Base-by-base conservation (phyloP, 2,329 filamentous ascomycete genomes). In the Trichothecium sympodiale region DNA sequence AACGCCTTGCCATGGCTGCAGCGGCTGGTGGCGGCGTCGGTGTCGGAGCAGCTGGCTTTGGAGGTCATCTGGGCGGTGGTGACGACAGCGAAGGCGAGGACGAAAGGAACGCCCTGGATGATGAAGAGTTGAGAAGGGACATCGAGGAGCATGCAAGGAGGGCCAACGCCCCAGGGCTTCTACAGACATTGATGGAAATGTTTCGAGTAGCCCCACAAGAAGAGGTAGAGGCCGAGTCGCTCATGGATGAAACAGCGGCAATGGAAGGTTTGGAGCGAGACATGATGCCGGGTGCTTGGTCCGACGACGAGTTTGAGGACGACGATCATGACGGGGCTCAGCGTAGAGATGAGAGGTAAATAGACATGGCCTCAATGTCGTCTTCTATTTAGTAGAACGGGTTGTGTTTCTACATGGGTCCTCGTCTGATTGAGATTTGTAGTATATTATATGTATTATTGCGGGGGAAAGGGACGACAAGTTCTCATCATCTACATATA, bases 281-380 rank as follows among this genome's bases (percentile, higher is more conserved):
- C 25, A 10, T 17, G 7, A 29, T 53, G 9, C 57, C 57, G 10
- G 57, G 57, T 23, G 51, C 53, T 23, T 60, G 57, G 57, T 57
- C 57, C 13, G 49, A 47, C n/a, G 52, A 51, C 17, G 38, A 47
- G 9, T 38, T 30, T 23, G 41, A 37, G n/a, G 37, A 25, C 10
- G 20, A 25, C 20, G 20, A 25, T 25, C 6, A 25, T 10, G 10
- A 10, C 20, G 20, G 20, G n/a, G n/a, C n/a, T n/a, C n/a, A n/a
- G n/a, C n/a, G n/a, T n/a, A n/a, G n/a, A n/a, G n/a, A n/a, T n/a
- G n/a, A n/a, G n/a, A n/a, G n/a, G n/a, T n/a, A n/a, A n/a, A n/a
- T n/a, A n/a, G n/a, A n/a, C n/a, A n/a, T n/a, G n/a, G n/a, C n/a
- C n/a, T n/a, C n/a, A n/a, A n/a, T n/a, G n/a, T n/a, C n/a, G n/a